Percentiles rank a stretch among this genome's conserved stretches.
Evolutionary conservation across 2,329 filamentous ascomycete species (phyloP).

Genomic region (Apiospora arundinis): DNA sequence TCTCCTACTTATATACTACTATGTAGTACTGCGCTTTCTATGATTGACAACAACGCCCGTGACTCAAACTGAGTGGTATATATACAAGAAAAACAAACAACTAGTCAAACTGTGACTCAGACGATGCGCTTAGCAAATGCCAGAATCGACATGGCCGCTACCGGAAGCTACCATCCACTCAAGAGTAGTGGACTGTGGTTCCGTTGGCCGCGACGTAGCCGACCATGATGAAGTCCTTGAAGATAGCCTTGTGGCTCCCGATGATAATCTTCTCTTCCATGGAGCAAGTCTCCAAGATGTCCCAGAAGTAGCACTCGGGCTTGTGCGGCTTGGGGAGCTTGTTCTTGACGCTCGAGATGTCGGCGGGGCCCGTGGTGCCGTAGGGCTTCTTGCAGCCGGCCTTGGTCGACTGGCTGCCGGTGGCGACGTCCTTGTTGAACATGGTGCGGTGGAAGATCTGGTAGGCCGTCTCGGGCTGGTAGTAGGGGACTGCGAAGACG

Average conservation of each 20-base stretch:
- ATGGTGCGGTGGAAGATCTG: conserved; percentile 57
- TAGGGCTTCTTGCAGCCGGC: background rate
- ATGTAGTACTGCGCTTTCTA: too few species aligned
- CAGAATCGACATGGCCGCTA: background rate
- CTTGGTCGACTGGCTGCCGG: conserved; percentile 40
- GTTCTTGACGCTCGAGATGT: conserved; percentile 21
- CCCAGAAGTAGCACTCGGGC: conserved; percentile 26
- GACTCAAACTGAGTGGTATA: background rate
- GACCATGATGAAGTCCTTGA: conserved; percentile 21
- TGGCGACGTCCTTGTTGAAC: conserved; percentile 54
- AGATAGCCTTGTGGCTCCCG: conserved; percentile 17
- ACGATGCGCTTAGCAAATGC: too few species aligned
- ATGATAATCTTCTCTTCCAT: conserved; percentile 10
- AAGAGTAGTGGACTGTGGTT: conserved; percentile 13
- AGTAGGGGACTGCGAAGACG: conserved; percentile 31
- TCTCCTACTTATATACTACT: too few species aligned
- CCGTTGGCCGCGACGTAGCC: conserved; percentile 21
- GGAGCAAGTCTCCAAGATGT: conserved; percentile 23
- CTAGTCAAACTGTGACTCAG: background rate
- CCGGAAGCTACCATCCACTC: background rate
- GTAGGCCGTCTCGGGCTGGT: conserved; percentile 57
- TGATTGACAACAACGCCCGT: too few species aligned
- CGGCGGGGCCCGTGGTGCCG: conserved; percentile 2
- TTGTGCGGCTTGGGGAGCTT: background rate
- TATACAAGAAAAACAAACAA: background rate